Evolutionary conservation across 1,284 basidiomycete genomes (phyloP).

Genomic region (Marasmius tenuissimus): DNA sequence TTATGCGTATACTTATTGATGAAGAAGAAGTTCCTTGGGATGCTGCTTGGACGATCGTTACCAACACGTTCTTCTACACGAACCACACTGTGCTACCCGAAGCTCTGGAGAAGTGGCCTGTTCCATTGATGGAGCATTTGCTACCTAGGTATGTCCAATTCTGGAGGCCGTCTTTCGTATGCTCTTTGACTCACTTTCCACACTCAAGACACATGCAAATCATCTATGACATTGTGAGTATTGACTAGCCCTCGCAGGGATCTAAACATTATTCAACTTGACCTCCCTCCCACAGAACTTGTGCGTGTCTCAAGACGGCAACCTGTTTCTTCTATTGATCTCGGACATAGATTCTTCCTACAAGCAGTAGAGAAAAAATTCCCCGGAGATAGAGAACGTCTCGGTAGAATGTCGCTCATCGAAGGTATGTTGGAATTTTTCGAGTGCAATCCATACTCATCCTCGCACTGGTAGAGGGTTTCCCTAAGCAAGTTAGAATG

Average conservation of each 20-base stretch:
- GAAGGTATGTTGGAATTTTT: slow-evolving; percentile 52
- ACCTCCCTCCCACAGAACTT: slow-evolving; percentile 41
- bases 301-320: slow-evolving; percentile 29
- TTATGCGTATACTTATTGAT: slow-evolving; percentile 87
- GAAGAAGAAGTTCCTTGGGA: slow-evolving; percentile 88
- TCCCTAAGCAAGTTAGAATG: slow-evolving; percentile 87
- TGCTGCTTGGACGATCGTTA: slow-evolving; percentile 83
- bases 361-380: slow-evolving; percentile 86
- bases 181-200: background rate
- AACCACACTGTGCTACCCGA: slow-evolving; percentile 87
- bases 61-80: slow-evolving; percentile 90
- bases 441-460: background rate
- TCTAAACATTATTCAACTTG: slow-evolving; percentile 25
- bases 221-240: slow-evolving; percentile 82
- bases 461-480: slow-evolving; percentile 56
- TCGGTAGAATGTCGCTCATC: slow-evolving; percentile 87
- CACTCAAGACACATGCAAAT: slow-evolving; percentile 74
- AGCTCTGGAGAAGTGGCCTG: slow-evolving; percentile 86
- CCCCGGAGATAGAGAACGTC: slow-evolving; percentile 79
- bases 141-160: slow-evolving; percentile 57
- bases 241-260: background rate
- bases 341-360: slow-evolving; percentile 53
- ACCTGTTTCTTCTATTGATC: background rate
- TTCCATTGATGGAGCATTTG: slow-evolving; percentile 78
- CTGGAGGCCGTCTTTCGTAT: background rate